Base-by-base conservation (phyloP, 306 rosid species). In the Rosa persica region DNA sequence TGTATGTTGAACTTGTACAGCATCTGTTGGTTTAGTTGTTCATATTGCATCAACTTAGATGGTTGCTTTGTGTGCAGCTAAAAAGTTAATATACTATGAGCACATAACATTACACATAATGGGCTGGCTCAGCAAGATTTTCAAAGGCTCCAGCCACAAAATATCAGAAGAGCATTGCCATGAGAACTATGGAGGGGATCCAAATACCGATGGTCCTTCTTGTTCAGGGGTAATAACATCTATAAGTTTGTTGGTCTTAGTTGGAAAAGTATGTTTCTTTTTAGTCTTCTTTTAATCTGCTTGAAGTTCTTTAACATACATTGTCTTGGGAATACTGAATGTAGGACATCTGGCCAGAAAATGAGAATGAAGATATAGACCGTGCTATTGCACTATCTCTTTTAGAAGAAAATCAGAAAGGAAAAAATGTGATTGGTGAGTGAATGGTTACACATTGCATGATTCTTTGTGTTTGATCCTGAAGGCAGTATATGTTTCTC, bases 311-410 rank as follows among this genome's bases (percentile, higher is more conserved):
- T 44, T 78, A 44, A 85, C 78, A 46, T 46, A 72, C 25, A 1
- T 79, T 76, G 82, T 82, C 51, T 23, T 82, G 74, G 78, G 27
- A 74, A 78, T 55, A 68, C 70, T 80, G 78, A 88, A 64, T 88
- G 92, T 83, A 95, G 99, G 99, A 90, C 77, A 82, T 75, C 51
- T 85, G 88, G 93, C 42, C 92, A 36, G 92, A 85, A 85, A 91
- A 83, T 3, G 94, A 90, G 85, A 87, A 90, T 81, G 97, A 91
- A 76, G 97, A 89, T 36, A 85, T 93, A 10, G 94, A 95, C 78
- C 97, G 85, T 47, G 99, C 99, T 49, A 90, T 95, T 82, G 98
- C 97, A 46, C 78, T 91, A 9, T 95, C 99, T 83, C 89, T 95
- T 15, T 80, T 44, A 40, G 99, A 93, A 85, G 94, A 93, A 76